Base-by-base conservation (phyloP, 345 rosid species). In the Lepidium africanum region DNA sequence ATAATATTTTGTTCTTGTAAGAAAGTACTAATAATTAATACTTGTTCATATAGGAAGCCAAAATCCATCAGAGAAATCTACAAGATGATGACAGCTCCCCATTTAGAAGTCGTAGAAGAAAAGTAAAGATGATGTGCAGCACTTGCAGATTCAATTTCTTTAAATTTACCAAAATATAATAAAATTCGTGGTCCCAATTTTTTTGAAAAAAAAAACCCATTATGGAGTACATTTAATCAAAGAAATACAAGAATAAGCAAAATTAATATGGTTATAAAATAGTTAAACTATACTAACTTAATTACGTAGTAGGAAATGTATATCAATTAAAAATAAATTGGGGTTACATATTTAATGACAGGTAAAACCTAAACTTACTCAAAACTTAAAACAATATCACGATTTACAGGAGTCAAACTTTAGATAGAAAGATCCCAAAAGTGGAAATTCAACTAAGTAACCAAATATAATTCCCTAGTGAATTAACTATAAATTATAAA, bases 111-210 rank as follows among this genome's bases (percentile, higher is more conserved):
- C 96, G 92, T 87, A 81, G 67, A 81, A 78, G 83, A 80, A 85
- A 89, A 92, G 96, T 65, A 82, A 92, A 87, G 96, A 79, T 47
- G 84, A 83, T 65, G 77, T 65, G 60, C 78, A 73, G 80, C 79
- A 51, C 81, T 80, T 71, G 55, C 78, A 81, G 64, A 53, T 67
- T 76, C 75, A 65, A 75, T 77, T 77, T 25, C 40, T 66, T 35
- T 59, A 40, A 10, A 42, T 66, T 25, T 25, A 25, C 16, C 21
- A 1, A 5, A 10, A 38, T 30, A 6, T 30, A 11, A 71, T 13
- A 38, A 27, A 9, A 41, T 41, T 21, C n/a, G 77, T 73, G 77
- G 77, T 59, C 72, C 67, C 62, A 40, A 71, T 61, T 9, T 10
- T 32, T 41, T 11, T 52, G n/a, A 36, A 45, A 40, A 9, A 47